Percentiles rank a stretch among this genome's conserved stretches.
These are phyloP conservation scores for Kalmanozyma brasiliensis DNA, from an alignment of 1,284 basidiomycete genomes.

Conservation along the genomic window DNA sequence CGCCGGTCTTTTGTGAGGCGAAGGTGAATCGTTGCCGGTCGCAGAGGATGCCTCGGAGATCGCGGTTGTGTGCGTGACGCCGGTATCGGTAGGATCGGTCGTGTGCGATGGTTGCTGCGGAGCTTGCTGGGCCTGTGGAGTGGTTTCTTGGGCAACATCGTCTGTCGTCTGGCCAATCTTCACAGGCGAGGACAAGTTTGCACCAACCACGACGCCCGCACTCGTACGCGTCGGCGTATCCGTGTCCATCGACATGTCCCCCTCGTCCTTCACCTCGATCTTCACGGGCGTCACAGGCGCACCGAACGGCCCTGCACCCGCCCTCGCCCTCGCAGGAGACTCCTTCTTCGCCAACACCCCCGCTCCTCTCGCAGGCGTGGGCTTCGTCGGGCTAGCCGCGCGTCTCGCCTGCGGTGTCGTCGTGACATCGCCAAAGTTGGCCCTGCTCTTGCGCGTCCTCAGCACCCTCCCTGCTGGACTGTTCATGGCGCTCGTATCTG, in stretches of 20 bases:
- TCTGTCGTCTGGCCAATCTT: no score
- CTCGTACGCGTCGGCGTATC: constrained; percentile 15
- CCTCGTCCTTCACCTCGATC: not conserved
- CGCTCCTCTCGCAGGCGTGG: constrained; percentile 9
- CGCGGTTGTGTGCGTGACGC: no score
- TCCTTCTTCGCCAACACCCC: constrained; percentile 12
- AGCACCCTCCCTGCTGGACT: constrained; percentile 30
- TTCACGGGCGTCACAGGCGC: constrained; percentile 6
- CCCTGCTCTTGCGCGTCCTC: constrained; percentile 6
- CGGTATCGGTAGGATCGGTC: no score
- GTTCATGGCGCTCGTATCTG: constrained; percentile 2
- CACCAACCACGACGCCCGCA: not conserved
- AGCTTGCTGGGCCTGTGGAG: no score
- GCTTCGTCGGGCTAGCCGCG: constrained; percentile 17
- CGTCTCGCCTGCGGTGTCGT: constrained; percentile 12
- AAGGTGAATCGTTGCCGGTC: no score
- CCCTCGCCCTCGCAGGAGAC: constrained; percentile 16
- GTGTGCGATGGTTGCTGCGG: no score
- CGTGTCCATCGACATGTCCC: constrained; percentile 13
- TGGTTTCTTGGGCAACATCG: no score
- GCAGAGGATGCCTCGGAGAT: no score
- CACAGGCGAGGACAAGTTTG: no score
- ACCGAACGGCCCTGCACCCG: not conserved
- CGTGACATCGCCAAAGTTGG: constrained; percentile 1
- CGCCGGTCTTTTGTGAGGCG: not conserved